Conservation (phyloP, 306 rosid species). For the Begonia peltatifolia region DNA sequence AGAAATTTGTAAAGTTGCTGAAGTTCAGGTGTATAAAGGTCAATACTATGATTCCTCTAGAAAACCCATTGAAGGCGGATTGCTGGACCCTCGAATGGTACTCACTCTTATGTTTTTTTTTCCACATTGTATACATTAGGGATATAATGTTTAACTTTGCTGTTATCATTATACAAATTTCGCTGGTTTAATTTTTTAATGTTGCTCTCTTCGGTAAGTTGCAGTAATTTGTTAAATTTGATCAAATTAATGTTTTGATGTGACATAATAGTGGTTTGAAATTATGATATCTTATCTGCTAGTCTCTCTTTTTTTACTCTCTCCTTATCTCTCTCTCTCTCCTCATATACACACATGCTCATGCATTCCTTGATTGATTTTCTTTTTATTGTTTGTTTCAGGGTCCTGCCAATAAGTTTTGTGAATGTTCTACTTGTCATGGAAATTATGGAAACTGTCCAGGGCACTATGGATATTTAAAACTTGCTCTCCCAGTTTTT, state of each 20-base stretch:
- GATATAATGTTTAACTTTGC: too few relatives aligned
- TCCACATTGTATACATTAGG: too few relatives aligned
- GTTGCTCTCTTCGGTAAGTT: too few relatives aligned
- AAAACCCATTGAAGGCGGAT: slow-evolving; percentile 37
- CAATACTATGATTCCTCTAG: slow-evolving; percentile 31
- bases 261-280: too few relatives aligned
- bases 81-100: slow-evolving; percentile 86
- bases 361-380: neutral
- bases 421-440: slow-evolving; percentile 60
- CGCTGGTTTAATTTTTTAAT: too few relatives aligned
- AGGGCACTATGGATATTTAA: slow-evolving; percentile 73
- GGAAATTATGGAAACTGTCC: slow-evolving; percentile 46
- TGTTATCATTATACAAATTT: too few relatives aligned
- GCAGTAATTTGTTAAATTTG: too few relatives aligned
- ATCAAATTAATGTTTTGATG: too few relatives aligned
- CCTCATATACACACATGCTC: neutral
- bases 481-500: slow-evolving; percentile 61
- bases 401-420: slow-evolving; percentile 64
- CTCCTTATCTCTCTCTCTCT: neutral
- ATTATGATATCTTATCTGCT: too few relatives aligned
- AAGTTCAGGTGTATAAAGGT: slow-evolving; percentile 49
- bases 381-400: slow-evolving; percentile 14
- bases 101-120: neutral
- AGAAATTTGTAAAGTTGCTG: slow-evolving; percentile 53
- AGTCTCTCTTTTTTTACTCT: neutral